Evolutionary conservation across 139 green algal species (phyloP).

Genomic region (Chlorella vulgaris): DNA sequence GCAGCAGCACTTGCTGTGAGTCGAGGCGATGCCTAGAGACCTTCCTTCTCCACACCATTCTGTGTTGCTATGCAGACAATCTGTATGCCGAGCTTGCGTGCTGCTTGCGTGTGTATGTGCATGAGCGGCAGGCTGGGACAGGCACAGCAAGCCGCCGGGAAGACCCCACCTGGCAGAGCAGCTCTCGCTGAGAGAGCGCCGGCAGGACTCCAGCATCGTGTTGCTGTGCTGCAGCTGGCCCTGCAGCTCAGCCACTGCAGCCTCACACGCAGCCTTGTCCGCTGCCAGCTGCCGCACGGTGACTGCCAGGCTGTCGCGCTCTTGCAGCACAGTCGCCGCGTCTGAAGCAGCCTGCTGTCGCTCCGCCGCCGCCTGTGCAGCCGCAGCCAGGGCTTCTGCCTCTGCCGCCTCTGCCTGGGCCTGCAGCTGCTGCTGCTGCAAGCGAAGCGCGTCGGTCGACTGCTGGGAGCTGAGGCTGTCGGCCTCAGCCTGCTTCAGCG

Average conservation of each 20-base stretch:
- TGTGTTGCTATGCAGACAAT: too few relatives aligned
- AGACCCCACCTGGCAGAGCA: neutral
- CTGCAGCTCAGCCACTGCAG: neutral
- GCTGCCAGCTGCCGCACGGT: slow-evolving; percentile 3
- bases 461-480: neutral
- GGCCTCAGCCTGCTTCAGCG: neutral
- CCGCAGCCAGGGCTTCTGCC: neutral
- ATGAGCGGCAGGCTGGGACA: neutral
- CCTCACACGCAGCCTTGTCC: neutral
- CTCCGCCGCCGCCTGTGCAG: neutral
- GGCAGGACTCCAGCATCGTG: slow-evolving; percentile 18
- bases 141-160: neutral
- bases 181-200: slow-evolving; percentile 2
- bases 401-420: neutral
- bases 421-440: slow-evolving; percentile 10
- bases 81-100: too few relatives aligned
- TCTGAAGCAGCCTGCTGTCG: neutral
- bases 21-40: too few relatives aligned
- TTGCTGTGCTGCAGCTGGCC: slow-evolving; percentile 15
- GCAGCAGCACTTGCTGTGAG: too few relatives aligned
- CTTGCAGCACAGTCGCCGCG: neutral
- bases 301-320: slow-evolving; percentile 1
- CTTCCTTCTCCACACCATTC: too few relatives aligned
- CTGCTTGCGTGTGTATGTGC: too few relatives aligned
- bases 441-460: neutral